Conservation (phyloP, 148 eudicot genomes). For the Silene uniflora region DNA sequence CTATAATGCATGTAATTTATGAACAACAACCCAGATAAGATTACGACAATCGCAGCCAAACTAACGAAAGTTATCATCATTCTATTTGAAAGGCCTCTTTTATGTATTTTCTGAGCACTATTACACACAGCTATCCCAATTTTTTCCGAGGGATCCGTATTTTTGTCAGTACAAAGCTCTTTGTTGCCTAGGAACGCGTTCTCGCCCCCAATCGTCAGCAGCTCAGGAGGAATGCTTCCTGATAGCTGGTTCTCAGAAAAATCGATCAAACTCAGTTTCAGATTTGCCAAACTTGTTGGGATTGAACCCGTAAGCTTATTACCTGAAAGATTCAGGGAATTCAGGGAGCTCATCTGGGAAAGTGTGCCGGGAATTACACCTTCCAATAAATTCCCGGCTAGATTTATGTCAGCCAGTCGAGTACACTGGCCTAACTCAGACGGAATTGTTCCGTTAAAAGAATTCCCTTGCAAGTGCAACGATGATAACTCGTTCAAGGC, state of each 20-base stretch:
- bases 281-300: slow-evolving; percentile 49
- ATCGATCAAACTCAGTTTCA: slow-evolving; percentile 72
- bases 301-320: slow-evolving; percentile 59
- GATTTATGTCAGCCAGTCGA: slow-evolving; percentile 65
- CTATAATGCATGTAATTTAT: slow-evolving; percentile 55
- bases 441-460: slow-evolving; percentile 65
- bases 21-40: slow-evolving; percentile 43
- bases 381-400: slow-evolving; percentile 53
- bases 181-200: slow-evolving; percentile 65
- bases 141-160: slow-evolving; percentile 13
- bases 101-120: slow-evolving; percentile 22
- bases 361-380: slow-evolving; percentile 62
- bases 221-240: slow-evolving; percentile 52
- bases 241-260: slow-evolving; percentile 68
- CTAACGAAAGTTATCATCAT: slow-evolving; percentile 39
- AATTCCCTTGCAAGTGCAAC: slow-evolving; percentile 57
- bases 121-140: slow-evolving; percentile 37
- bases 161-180: slow-evolving; percentile 50
- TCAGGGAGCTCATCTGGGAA: slow-evolving; percentile 50
- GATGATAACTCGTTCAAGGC: slow-evolving; percentile 55
- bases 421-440: slow-evolving; percentile 50
- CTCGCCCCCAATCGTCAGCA: slow-evolving; percentile 53
- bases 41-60: slow-evolving; percentile 35
- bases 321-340: slow-evolving; percentile 79
- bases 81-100: slow-evolving; percentile 26